Conservation (phyloP, 805 yeast species). For the Nakazawaea peltata region DNA sequence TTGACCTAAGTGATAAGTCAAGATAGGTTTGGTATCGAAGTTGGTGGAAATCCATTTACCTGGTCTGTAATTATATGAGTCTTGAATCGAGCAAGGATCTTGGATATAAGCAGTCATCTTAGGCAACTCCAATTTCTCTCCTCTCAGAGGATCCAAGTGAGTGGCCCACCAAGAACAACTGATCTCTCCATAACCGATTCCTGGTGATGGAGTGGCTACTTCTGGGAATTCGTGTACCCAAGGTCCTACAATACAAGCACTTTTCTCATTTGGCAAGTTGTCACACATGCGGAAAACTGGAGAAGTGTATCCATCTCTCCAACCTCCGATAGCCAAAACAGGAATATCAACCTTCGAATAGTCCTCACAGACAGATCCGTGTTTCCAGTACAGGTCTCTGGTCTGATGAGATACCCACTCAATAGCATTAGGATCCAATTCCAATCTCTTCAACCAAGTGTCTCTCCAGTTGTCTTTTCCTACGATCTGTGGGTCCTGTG, state of each 20-base stretch:
- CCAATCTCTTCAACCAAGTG: slow-evolving; percentile 32
- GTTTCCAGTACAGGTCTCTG: slow-evolving; percentile 39
- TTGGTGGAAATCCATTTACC: slow-evolving; percentile 32
- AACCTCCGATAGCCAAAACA: slow-evolving; percentile 36
- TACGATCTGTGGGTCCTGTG: slow-evolving; percentile 34
- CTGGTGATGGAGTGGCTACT: slow-evolving; percentile 37
- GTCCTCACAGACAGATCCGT: slow-evolving; percentile 36
- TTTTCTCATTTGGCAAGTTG: slow-evolving; percentile 30
- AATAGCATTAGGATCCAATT: slow-evolving; percentile 30
- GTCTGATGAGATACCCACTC: slow-evolving; percentile 36
- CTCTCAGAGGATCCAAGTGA: slow-evolving; percentile 23
- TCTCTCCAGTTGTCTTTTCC: slow-evolving; percentile 30
- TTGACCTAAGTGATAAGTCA: slow-evolving; percentile 12
- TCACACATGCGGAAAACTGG: slow-evolving; percentile 36
- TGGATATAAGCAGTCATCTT: slow-evolving; percentile 32
- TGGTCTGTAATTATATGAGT: slow-evolving; percentile 27
- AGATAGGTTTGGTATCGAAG: slow-evolving; percentile 11
- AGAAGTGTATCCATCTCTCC: slow-evolving; percentile 39
- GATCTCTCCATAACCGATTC: slow-evolving; percentile 34
- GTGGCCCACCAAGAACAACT: slow-evolving; percentile 33
- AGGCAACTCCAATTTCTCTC: slow-evolving; percentile 22
- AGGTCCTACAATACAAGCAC: slow-evolving; percentile 32
- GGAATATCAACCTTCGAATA: slow-evolving; percentile 31
- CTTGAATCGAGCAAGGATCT: slow-evolving; percentile 30
- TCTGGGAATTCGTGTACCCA: slow-evolving; percentile 45